A percentile compares a stretch with the other conserved stretches of the same genome.
Evolutionary conservation across 1,139 yeast species (phyloP).

Genomic region (Candida smagusa): DNA sequence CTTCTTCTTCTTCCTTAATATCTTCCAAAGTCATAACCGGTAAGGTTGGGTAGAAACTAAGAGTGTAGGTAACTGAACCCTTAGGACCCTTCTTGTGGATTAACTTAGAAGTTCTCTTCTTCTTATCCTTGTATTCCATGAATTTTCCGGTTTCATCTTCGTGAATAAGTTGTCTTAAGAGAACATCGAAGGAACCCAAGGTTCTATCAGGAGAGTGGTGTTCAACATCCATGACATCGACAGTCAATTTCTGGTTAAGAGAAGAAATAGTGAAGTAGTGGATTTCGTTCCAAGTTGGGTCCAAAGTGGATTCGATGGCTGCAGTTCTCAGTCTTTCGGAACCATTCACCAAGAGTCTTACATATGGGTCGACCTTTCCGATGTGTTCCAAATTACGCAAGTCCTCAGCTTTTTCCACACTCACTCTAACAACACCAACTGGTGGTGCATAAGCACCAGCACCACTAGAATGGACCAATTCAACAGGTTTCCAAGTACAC

Average conservation of each 20-base stretch:
- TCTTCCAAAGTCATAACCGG: slow-evolving; percentile 79
- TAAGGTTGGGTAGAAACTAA: slow-evolving; percentile 78
- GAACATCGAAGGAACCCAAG: slow-evolving; percentile 75
- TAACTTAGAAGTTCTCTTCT: slow-evolving; percentile 57
- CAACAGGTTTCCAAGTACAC: slow-evolving; percentile 86
- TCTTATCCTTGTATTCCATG: slow-evolving; percentile 55
- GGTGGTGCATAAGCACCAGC: slow-evolving; percentile 86
- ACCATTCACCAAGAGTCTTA: slow-evolving; percentile 75
- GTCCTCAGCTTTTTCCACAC: slow-evolving; percentile 65
- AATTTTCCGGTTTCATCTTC: slow-evolving; percentile 67
- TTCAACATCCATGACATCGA: slow-evolving; percentile 93
- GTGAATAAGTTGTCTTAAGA: slow-evolving; percentile 62
- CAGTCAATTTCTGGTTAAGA: slow-evolving; percentile 71
- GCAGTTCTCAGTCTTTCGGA: slow-evolving; percentile 74
- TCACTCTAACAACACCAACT: slow-evolving; percentile 82
- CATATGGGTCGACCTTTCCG: slow-evolving; percentile 92
- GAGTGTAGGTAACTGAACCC: slow-evolving; percentile 70
- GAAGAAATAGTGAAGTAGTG: slow-evolving; percentile 79
- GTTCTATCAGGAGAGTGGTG: slow-evolving; percentile 74
- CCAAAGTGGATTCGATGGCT: slow-evolving; percentile 60
- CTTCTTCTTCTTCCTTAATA: slow-evolving; percentile 51
- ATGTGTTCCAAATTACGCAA: slow-evolving; percentile 81
- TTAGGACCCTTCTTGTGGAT: slow-evolving; percentile 74
- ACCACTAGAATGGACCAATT: slow-evolving; percentile 60
- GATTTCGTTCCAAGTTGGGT: slow-evolving; percentile 85